A percentile compares a stretch with the other conserved stretches of the same genome.
phyloP scores from a whole-genome alignment of 306 rosid species.

The Sicyos baderoa region DNA sequence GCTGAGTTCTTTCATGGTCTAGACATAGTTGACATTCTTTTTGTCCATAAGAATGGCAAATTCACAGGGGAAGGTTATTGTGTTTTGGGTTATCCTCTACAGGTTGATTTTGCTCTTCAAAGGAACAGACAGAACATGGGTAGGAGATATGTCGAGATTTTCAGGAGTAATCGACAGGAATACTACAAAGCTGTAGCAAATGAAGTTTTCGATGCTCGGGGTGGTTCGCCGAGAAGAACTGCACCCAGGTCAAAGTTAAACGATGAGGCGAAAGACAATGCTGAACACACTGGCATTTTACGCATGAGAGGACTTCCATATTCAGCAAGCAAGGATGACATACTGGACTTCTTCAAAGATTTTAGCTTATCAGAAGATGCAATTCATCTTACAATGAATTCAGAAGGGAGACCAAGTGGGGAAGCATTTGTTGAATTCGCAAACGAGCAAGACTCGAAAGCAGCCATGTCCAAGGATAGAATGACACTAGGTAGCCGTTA shows the following conservation, averaged over 20 bases:
- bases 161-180: slow-evolving; percentile 92
- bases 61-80: slow-evolving; percentile 87
- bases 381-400: slow-evolving; percentile 56
- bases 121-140: slow-evolving; percentile 85
- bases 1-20: slow-evolving; percentile 91
- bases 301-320: slow-evolving; percentile 82
- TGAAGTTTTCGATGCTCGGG: slow-evolving; percentile 62
- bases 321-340: slow-evolving; percentile 79
- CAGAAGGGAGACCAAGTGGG: slow-evolving; percentile 93
- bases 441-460: slow-evolving; percentile 64
- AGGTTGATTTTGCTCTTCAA: slow-evolving; percentile 89
- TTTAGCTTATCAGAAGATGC: slow-evolving; percentile 50
- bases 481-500: slow-evolving; percentile 94
- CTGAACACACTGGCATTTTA: slow-evolving; percentile 80
- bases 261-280: slow-evolving; percentile 75
- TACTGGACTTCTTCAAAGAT: slow-evolving; percentile 67
- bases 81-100: slow-evolving; percentile 85
- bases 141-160: slow-evolving; percentile 84
- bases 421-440: slow-evolving; percentile 88
- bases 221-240: slow-evolving; percentile 68
- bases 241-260: slow-evolving; percentile 54
- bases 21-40: slow-evolving; percentile 81
- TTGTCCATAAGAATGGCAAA: slow-evolving; percentile 71
- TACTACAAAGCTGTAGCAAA: slow-evolving; percentile 83
- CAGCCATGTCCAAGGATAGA: slow-evolving; percentile 87